A percentile compares a stretch with the other conserved stretches of the same genome.
phyloP scores from a whole-genome alignment of 345 rosid species.

The Erucastrum elatum region DNA sequence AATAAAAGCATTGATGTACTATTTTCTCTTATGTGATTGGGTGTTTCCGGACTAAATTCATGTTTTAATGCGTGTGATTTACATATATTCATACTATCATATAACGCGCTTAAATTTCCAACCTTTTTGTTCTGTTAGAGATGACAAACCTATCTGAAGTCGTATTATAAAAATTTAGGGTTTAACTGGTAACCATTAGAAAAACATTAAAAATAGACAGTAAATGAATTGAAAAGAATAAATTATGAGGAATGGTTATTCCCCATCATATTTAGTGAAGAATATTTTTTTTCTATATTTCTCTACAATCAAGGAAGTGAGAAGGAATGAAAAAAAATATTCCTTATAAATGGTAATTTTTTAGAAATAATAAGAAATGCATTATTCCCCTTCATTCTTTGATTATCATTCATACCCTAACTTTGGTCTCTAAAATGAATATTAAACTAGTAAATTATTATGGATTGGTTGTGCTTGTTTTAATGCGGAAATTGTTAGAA shows the following conservation, averaged over 20 bases:
- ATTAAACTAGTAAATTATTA: neutral
- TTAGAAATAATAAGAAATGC: no score
- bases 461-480: neutral
- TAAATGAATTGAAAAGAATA: no score
- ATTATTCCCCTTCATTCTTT: no score
- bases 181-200: no score
- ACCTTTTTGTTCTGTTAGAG: neutral
- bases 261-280: no score
- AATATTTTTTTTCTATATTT: no score
- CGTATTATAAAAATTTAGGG: neutral
- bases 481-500: neutral
- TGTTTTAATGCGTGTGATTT: neutral
- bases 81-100: neutral
- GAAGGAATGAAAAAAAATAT: no score
- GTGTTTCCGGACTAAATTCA: neutral
- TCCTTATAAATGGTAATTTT: no score
- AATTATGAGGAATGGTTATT: no score
- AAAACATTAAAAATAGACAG: no score
- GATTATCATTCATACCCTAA: neutral
- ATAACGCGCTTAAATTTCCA: neutral
- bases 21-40: neutral
- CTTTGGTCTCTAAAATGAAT: neutral
- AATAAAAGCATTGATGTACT: no score
- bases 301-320: no score
- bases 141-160: neutral